These are phyloP conservation scores for Trichoderma pleuroti DNA, from an alignment of 2,329 filamentous ascomycete genomes.

Conservation along the genomic window DNA sequence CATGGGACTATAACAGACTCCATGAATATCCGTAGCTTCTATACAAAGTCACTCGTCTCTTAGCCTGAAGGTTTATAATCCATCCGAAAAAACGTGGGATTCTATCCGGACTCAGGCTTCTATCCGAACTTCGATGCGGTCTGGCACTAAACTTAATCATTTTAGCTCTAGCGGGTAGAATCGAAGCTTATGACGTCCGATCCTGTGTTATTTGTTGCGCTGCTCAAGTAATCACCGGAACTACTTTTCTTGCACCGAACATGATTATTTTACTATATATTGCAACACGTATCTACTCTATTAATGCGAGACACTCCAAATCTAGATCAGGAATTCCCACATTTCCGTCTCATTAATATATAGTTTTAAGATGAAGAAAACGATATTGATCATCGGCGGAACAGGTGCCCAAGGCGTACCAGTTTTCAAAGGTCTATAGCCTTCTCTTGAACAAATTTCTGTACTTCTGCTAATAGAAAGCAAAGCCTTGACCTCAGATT, in stretches of 20 bases:
- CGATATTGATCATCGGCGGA: neutral
- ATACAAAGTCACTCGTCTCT: neutral
- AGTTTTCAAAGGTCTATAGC: neutral
- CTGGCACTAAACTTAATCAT: neutral
- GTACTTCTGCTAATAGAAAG: neutral
- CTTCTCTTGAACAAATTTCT: neutral
- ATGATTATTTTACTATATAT: neutral
- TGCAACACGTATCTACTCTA: neutral
- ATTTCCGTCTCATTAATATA: neutral
- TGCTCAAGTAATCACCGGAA: neutral
- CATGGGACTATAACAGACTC: neutral
- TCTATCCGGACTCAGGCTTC: neutral
- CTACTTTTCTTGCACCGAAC: neutral
- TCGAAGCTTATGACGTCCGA: neutral
- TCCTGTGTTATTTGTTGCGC: neutral
- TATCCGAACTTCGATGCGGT: neutral
- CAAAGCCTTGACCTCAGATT: neutral
- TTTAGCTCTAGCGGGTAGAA: neutral
- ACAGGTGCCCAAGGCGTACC: neutral
- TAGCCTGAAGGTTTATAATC: neutral
- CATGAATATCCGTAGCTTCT: neutral
- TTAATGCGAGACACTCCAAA: neutral
- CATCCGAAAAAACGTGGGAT: neutral
- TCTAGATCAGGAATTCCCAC: fast-evolving
- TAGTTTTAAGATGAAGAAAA: neutral